These are phyloP conservation scores for Starmerella apis DNA, from an alignment of 805 yeast species.

Conservation along the genomic window DNA sequence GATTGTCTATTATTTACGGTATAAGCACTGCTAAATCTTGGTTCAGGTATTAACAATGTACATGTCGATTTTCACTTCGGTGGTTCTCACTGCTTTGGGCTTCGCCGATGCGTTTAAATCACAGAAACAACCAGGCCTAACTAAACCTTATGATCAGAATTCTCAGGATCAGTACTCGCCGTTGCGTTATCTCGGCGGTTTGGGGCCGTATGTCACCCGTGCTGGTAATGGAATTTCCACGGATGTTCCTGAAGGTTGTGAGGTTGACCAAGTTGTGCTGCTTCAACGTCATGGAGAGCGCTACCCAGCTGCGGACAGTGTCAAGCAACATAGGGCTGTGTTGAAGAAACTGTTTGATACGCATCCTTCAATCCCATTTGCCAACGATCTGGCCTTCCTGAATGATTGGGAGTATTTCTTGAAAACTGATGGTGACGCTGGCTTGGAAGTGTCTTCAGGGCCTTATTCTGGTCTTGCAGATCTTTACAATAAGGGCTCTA, in stretches of 20 bases:
- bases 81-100: not conserved
- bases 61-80: not conserved
- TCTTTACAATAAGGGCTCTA: slow-evolving; percentile 39
- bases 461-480: slow-evolving; percentile 42
- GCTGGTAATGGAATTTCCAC: slow-evolving; percentile 42
- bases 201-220: slow-evolving; percentile 42
- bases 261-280: slow-evolving; percentile 42
- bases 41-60: not conserved
- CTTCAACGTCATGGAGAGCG: slow-evolving; percentile 48
- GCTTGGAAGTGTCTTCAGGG: slow-evolving; percentile 35
- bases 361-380: slow-evolving; percentile 9
- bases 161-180: slow-evolving; percentile 38
- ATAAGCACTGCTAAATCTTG: not conserved
- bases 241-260: slow-evolving; percentile 40
- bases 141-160: slow-evolving; percentile 23
- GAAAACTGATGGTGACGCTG: slow-evolving; percentile 33
- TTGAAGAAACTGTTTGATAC: slow-evolving; percentile 10
- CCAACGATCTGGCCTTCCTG: slow-evolving; percentile 21
- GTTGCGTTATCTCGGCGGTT: slow-evolving; percentile 38
- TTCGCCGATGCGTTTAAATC: not conserved
- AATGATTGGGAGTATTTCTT: slow-evolving; percentile 23
- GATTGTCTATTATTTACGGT: not conserved
- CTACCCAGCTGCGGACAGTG: slow-evolving; percentile 30
- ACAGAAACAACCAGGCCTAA: not conserved
- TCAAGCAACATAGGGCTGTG: slow-evolving; percentile 25